Percentiles rank a stretch among this genome's conserved stretches.
These are phyloP conservation scores for Termitomyces eurrhizus DNA, from an alignment of 768 basidiomycete species.

Conservation along the genomic window DNA sequence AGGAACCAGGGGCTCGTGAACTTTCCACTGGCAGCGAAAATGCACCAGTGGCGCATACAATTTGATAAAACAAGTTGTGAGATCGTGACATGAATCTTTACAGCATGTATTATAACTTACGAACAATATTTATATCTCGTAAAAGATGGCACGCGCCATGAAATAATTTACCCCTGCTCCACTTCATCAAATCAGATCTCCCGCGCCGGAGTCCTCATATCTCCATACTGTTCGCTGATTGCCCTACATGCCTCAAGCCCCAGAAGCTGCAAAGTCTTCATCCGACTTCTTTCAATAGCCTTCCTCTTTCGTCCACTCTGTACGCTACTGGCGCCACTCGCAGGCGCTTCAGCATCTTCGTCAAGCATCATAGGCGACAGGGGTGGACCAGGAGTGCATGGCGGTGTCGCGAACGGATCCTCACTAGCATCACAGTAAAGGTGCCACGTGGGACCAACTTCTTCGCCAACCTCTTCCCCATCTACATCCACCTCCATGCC, in stretches of 20 bases:
- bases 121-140: background rate
- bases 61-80: background rate
- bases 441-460: background rate
- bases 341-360: background rate
- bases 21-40: background rate
- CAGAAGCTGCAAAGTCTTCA: conserved; percentile 12
- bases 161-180: background rate
- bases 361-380: conserved; percentile 3
- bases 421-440: background rate
- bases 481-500: conserved; percentile 4
- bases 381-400: conserved; percentile 5
- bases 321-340: conserved; percentile 1
- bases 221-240: conserved; percentile 4
- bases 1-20: background rate
- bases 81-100: background rate
- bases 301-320: conserved; percentile 5
- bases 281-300: conserved; percentile 3
- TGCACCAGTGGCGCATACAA: conserved; percentile 1
- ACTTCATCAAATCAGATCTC: conserved; percentile 1
- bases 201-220: background rate
- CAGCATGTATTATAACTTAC: background rate
- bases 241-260: conserved; percentile 11
- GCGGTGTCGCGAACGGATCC: conserved; percentile 13
- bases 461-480: background rate
- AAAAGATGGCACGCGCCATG: background rate